Evolutionary conservation across 2,329 filamentous ascomycete genomes (phyloP), one percentile per base, ranked within the genome.

Genomic region (Colletotrichum spinosum): DNA sequence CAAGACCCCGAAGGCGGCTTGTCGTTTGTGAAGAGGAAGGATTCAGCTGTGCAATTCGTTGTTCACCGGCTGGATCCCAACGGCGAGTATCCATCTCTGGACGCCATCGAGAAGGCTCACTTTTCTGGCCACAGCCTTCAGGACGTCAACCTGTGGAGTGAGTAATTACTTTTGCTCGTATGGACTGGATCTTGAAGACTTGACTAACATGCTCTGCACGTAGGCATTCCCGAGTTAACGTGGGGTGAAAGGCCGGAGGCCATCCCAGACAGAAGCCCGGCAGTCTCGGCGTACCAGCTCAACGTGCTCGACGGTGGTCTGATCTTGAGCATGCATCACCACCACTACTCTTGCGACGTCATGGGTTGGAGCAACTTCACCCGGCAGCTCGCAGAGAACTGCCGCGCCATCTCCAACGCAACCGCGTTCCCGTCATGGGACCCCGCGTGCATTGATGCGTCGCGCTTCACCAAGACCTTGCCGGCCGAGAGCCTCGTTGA

Each of bases 351-450:
- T 46, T 81, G 80, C 65, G 80, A 82, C 67, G 69, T 81, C 0
- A 79, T 78, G 73, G 80, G 79, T 7, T 82, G 79, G 78, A 72
- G 73, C 1, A 70, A 71, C 3, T 75, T 79, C 12, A 70, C 72
- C 0, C 74, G 75, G 33, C 79, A 82, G 70, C 74, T 82, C 7
- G 80, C 79, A 3, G 80, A 82, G 44, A 81, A 81, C 67, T 83
- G 80, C 68, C 68, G 70, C 48, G 75, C 80, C 5, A 69, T 76
- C 12, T 33, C 70, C 15, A 72, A 77, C 44, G 42, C 69, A 0
- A 73, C 72, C 0, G 35, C 71, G 1, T 73, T 74, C 15, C 78
- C 79, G 0, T 9, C 64, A 3, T 82, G 76, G 74, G 73, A 80
- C 50, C 67, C 76, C 9, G 68, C 71, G 0, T 75, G 73, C 35